Percentiles rank a stretch among this genome's conserved stretches.
Evolutionary conservation across 345 rosid genomes (phyloP).

Genomic region (Boechera retrofracta): DNA sequence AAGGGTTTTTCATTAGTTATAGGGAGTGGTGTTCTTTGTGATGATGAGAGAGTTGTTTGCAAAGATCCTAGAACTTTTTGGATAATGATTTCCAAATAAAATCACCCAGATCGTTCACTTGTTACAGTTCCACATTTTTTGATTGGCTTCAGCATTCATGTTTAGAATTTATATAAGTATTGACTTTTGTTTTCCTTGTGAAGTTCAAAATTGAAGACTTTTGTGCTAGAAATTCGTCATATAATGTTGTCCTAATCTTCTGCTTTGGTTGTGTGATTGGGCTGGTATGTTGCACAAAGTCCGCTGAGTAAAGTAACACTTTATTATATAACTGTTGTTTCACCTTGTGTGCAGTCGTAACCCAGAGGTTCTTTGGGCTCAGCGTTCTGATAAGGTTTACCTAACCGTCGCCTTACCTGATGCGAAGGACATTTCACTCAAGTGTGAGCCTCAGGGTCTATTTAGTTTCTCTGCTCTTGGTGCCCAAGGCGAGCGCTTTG

Average conservation of each 20-base stretch:
- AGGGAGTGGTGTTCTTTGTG: neutral
- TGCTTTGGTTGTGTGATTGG: neutral
- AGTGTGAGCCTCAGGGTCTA: slow-evolving; percentile 71
- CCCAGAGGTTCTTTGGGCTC: slow-evolving; percentile 98
- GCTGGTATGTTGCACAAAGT: slow-evolving; percentile 17
- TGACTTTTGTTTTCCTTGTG: slow-evolving; percentile 1
- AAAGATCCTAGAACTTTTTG: neutral
- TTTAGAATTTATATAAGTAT: neutral
- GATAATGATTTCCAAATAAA: neutral
- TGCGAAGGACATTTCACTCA: slow-evolving; percentile 74
- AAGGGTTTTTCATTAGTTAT: slow-evolving; percentile 12
- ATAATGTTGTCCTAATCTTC: neutral
- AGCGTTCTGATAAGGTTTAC: slow-evolving; percentile 83
- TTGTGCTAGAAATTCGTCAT: neutral
- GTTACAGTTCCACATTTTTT: neutral
- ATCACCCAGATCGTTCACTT: neutral
- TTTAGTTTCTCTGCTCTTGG: slow-evolving; percentile 89
- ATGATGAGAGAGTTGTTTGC: neutral
- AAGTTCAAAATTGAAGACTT: neutral
- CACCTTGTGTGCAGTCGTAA: slow-evolving; percentile 59
- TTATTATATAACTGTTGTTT: neutral
- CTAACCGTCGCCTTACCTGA: slow-evolving; percentile 87
- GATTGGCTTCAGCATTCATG: neutral
- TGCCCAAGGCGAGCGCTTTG: slow-evolving; percentile 66
- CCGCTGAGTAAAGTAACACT: neutral